Evolutionary conservation across 345 rosid genomes (phyloP).

Genomic region (Hibiscus trionum): DNA sequence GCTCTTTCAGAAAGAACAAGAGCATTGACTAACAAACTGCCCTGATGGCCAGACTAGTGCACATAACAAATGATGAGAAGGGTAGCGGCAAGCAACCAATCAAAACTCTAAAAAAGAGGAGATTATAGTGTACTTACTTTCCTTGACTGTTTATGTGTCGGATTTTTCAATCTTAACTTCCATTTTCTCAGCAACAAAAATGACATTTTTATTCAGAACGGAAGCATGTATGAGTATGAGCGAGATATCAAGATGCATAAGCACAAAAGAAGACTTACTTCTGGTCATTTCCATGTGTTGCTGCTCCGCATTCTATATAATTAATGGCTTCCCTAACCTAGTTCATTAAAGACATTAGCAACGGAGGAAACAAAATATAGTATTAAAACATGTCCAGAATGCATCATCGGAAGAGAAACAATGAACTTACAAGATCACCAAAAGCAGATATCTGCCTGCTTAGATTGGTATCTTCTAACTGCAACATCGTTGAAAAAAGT

Average conservation of each 20-base stretch:
- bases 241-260: background rate
- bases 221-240: too few species aligned
- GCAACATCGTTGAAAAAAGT: conserved; percentile 24
- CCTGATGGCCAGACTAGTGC: too few species aligned
- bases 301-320: conserved; percentile 34
- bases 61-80: too few species aligned
- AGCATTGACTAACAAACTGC: too few species aligned
- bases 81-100: too few species aligned
- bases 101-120: background rate
- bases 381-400: background rate
- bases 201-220: too few species aligned
- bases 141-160: too few species aligned
- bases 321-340: conserved; percentile 64
- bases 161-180: too few species aligned
- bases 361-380: background rate
- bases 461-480: conserved; percentile 66
- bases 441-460: conserved; percentile 34
- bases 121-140: background rate
- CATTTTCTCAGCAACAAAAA: too few species aligned
- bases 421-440: conserved; percentile 53
- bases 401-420: background rate
- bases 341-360: conserved; percentile 15
- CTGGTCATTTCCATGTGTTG: conserved; percentile 36
- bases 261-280: conserved; percentile 38
- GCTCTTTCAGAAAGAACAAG: background rate